These are phyloP conservation scores for Aspergillus jensenii DNA, from an alignment of 2,329 filamentous ascomycete genomes.

Conservation along the genomic window DNA sequence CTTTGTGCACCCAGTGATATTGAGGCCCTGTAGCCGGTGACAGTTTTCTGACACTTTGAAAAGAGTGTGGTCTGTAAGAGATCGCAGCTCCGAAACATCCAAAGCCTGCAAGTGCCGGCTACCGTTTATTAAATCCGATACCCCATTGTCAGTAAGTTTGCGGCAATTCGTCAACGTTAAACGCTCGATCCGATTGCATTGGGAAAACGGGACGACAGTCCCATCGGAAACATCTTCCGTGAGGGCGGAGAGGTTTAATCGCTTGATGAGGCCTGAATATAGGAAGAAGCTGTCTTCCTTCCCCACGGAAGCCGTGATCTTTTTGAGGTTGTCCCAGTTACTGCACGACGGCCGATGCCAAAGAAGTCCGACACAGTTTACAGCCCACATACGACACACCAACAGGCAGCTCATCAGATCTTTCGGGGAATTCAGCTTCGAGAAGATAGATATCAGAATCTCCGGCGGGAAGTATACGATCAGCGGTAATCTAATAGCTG, in stretches of 20 bases:
- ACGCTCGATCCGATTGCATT: slow-evolving; percentile 88
- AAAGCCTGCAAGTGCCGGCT: slow-evolving; percentile 82
- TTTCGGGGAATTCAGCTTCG: slow-evolving; percentile 71
- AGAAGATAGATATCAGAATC: slow-evolving; percentile 89
- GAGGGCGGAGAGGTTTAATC: slow-evolving; percentile 83
- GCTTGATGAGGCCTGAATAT: slow-evolving; percentile 87
- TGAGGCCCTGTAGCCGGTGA: slow-evolving; percentile 82
- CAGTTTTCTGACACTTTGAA: slow-evolving; percentile 77
- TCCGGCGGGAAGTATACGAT: slow-evolving; percentile 87
- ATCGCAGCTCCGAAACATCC: slow-evolving; percentile 78
- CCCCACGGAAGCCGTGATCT: slow-evolving; percentile 76
- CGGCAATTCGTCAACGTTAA: slow-evolving; percentile 89
- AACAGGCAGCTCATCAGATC: slow-evolving; percentile 88
- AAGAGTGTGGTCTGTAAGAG: slow-evolving; percentile 81
- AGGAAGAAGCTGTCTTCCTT: slow-evolving; percentile 76
- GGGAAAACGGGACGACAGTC: slow-evolving; percentile 75
- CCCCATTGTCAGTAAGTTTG: slow-evolving; percentile 77
- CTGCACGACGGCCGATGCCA: slow-evolving; percentile 95
- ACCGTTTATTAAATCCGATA: slow-evolving; percentile 74
- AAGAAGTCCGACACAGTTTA: slow-evolving; percentile 86
- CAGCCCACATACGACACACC: slow-evolving; percentile 90
- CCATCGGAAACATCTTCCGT: slow-evolving; percentile 80
- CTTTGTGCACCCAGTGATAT: slow-evolving; percentile 81
- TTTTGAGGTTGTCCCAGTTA: slow-evolving; percentile 76
- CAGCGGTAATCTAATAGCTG: slow-evolving; percentile 50